Evolutionary conservation across 2,329 filamentous ascomycete genomes (phyloP).

Genomic region (Fusarium marasasianum): DNA sequence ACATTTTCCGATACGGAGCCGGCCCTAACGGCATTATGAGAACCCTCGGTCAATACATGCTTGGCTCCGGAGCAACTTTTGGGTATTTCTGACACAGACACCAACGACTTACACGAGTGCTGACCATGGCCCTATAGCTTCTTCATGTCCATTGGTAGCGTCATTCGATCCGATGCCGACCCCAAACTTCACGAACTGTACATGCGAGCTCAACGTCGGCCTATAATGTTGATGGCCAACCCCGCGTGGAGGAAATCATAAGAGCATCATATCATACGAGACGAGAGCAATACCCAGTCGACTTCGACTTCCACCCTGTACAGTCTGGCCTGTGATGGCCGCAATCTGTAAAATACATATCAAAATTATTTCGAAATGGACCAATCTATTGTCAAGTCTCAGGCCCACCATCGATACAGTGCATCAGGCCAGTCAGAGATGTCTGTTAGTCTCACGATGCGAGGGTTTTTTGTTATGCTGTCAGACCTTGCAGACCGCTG

Average conservation of each 20-base stretch:
- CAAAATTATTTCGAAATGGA: slow-evolving; percentile 34
- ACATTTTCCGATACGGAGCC: slow-evolving; percentile 94
- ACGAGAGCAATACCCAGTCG: slow-evolving; percentile 41
- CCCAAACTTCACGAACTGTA: slow-evolving; percentile 80
- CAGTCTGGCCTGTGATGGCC: slow-evolving; percentile 39
- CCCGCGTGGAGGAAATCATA: slow-evolving; percentile 50
- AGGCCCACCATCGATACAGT: slow-evolving; percentile 14
- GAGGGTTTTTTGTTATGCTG: slow-evolving; percentile 15
- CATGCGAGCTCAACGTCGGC: slow-evolving; percentile 75
- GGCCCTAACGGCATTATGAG: slow-evolving; percentile 93
- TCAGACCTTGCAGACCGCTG: slow-evolving; percentile 21
- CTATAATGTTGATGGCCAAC: slow-evolving; percentile 67
- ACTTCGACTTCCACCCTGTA: slow-evolving; percentile 40
- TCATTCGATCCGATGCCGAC: slow-evolving; percentile 91
- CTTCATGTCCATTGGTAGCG: slow-evolving; percentile 99
- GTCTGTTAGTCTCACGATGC: slow-evolving; percentile 19
- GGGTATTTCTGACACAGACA: slow-evolving; percentile 66
- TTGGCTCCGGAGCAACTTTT: slow-evolving; percentile 93
- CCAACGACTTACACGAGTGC: not conserved
- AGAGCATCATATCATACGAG: slow-evolving; percentile 33
- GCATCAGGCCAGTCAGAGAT: slow-evolving; percentile 16
- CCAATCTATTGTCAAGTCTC: slow-evolving; percentile 26
- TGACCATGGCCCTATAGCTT: slow-evolving; percentile 63
- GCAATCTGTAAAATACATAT: slow-evolving; percentile 44
- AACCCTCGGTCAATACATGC: slow-evolving; percentile 96